A percentile compares a stretch with the other conserved stretches of the same genome.
phyloP scores from a whole-genome alignment of 2,329 filamentous ascomycete species.

The Cyphellophora europaea region DNA sequence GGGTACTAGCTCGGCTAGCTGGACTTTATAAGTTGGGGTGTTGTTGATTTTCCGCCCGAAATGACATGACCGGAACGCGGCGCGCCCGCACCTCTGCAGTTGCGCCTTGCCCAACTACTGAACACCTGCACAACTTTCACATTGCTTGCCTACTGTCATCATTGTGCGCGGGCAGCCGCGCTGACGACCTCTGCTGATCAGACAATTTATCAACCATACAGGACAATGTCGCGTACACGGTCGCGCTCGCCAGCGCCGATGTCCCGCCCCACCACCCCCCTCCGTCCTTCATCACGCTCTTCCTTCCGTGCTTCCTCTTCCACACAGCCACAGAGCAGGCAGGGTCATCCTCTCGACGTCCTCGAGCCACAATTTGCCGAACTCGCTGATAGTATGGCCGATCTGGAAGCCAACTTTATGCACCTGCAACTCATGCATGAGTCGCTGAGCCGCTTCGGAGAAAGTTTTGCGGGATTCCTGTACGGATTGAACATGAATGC shows the following conservation, averaged over 20 bases:
- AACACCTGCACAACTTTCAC: too few species aligned
- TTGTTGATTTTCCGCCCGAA: too few species aligned
- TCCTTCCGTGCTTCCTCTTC: constrained; percentile 69
- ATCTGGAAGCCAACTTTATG: constrained; percentile 95
- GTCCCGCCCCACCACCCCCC: constrained; percentile 80
- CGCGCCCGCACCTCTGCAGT: too few species aligned
- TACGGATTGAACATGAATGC: constrained; percentile 99
- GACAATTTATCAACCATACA: too few species aligned
- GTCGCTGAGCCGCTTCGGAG: constrained; percentile 82
- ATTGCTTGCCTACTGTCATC: too few species aligned
- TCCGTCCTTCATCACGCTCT: constrained; percentile 80
- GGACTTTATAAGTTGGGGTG: too few species aligned
- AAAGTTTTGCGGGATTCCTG: constrained; percentile 90
- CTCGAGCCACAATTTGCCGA: constrained; percentile 91
- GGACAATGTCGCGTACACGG: constrained; percentile 43
- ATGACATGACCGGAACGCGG: too few species aligned
- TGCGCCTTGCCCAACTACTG: too few species aligned
- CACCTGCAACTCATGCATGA: constrained; percentile 96
- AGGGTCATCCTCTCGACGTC: constrained; percentile 67
- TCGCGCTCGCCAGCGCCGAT: constrained; percentile 50
- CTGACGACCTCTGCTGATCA: too few species aligned
- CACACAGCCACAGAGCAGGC: constrained; percentile 84
- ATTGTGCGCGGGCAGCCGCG: too few species aligned
- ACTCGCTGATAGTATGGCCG: constrained; percentile 85
- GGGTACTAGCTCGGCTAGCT: too few species aligned